phyloP scores from a whole-genome alignment of 345 rosid species.

The Dipteronia sinensis region DNA sequence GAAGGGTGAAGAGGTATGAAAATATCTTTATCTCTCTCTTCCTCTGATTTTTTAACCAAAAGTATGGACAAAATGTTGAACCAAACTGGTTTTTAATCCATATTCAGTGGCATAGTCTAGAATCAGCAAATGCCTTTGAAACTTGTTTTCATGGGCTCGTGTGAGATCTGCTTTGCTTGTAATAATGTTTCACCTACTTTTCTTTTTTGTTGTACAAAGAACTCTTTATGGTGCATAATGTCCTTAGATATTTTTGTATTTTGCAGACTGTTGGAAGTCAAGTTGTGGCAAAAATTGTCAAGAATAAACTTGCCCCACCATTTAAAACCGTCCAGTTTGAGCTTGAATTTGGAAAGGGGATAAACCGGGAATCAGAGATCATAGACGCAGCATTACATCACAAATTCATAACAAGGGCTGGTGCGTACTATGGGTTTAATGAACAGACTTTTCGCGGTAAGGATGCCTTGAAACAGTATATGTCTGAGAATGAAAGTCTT shows the following conservation, averaged over 20 bases:
- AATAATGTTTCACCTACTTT: background rate
- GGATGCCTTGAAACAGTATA: slow-evolving; percentile 69
- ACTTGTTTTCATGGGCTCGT: background rate
- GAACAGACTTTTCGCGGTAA: slow-evolving; percentile 67
- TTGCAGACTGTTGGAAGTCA: slow-evolving; percentile 75
- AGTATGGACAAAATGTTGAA: slow-evolving; percentile 1
- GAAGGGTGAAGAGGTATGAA: slow-evolving; percentile 86
- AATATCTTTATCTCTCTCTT: slow-evolving; percentile 7
- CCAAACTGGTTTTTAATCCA: background rate
- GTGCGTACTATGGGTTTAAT: slow-evolving; percentile 46
- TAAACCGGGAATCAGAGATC: slow-evolving; percentile 68
- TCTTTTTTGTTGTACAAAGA: background rate
- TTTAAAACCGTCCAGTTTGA: slow-evolving; percentile 82
- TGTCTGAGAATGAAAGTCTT: slow-evolving; percentile 45
- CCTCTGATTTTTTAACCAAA: background rate
- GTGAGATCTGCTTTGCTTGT: background rate
- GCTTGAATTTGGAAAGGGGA: slow-evolving; percentile 96
- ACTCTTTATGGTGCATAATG: background rate
- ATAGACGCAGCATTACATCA: slow-evolving; percentile 74
- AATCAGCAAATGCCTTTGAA: background rate
- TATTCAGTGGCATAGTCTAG: background rate
- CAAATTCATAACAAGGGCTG: slow-evolving; percentile 63
- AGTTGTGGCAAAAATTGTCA: slow-evolving; percentile 81
- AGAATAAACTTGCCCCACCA: slow-evolving; percentile 97
- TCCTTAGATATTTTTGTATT: slow-evolving; percentile 3